Evolutionary conservation across 78 protist genomes (phyloP).

Genomic region (Dictyostelium capitatum): DNA sequence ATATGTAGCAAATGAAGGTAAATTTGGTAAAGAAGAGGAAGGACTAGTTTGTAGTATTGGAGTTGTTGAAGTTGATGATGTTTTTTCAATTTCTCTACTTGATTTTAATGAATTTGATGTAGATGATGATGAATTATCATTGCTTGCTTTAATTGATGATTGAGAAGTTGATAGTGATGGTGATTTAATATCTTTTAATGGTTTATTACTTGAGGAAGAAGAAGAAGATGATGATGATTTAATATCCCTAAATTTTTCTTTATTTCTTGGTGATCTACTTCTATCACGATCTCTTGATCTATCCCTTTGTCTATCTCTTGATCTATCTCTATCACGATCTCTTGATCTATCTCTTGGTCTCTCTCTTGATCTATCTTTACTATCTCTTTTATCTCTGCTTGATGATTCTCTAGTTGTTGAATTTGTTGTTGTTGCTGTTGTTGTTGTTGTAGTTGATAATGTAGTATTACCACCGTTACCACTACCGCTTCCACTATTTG

Average conservation of each 20-base stretch:
- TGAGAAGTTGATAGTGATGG: constrained; percentile 6
- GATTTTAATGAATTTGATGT: constrained; percentile 11
- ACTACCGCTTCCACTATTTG: too few species aligned
- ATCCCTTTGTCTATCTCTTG: constrained; percentile 12
- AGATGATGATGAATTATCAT: background rate
- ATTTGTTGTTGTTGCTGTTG: background rate
- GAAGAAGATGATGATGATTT: background rate
- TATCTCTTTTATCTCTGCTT: background rate
- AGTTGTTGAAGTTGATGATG: constrained; percentile 9
- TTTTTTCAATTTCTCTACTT: constrained; percentile 30
- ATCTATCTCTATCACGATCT: background rate
- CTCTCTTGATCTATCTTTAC: background rate
- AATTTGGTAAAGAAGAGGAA: background rate
- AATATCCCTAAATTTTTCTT: constrained; percentile 2
- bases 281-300: background rate
- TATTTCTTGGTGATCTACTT: background rate
- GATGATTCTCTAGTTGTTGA: background rate
- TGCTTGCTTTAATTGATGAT: background rate
- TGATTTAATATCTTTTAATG: constrained; percentile 10
- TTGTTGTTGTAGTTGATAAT: background rate
- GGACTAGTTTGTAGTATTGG: constrained; percentile 3
- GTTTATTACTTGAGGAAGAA: background rate
- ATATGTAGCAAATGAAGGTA: background rate
- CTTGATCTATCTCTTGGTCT: constrained; percentile 15
- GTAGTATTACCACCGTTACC: background rate